Percentiles rank a stretch among this genome's conserved stretches.
Evolutionary conservation across 2,329 filamentous ascomycete species (phyloP).

Genomic region (Immersiporthe knoxdaviesiana): DNA sequence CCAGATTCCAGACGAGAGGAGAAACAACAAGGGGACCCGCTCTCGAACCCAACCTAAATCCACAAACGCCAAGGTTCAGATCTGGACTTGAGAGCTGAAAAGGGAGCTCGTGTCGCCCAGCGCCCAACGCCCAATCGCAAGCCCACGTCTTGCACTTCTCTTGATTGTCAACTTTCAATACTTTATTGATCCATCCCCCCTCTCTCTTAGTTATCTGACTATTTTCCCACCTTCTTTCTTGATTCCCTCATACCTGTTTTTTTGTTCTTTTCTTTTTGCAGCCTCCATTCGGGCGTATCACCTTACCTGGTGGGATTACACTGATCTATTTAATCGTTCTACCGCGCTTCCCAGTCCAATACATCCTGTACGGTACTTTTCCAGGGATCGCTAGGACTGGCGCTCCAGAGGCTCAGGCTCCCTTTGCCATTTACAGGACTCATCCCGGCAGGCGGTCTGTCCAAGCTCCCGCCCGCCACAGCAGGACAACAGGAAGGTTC

Average conservation of each 20-base stretch:
- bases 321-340: not conserved
- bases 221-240: not conserved
- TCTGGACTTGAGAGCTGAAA: constrained; percentile 12
- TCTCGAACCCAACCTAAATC: constrained; percentile 2
- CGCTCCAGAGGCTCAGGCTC: constrained; percentile 2
- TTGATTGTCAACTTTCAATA: not conserved
- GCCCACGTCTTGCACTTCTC: not conserved
- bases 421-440: not conserved
- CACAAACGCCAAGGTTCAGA: constrained; percentile 9
- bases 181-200: not conserved
- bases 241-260: not conserved
- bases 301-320: not conserved
- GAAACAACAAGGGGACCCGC: constrained; percentile 5
- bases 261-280: not conserved
- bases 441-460: constrained; percentile 20
- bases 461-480: constrained; percentile 2
- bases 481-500: not conserved
- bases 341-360: not conserved
- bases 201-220: not conserved
- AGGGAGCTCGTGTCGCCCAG: constrained; percentile 13
- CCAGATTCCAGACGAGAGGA: constrained; percentile 19
- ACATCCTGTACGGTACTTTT: not conserved
- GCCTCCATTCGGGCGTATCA: not conserved
- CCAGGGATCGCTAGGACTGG: not conserved
- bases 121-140: constrained; percentile 3